A percentile compares a stretch with the other conserved stretches of the same genome.
These are phyloP conservation scores for Saccharomycopsis fodiens DNA, from an alignment of 805 yeast species.

Conservation along the genomic window DNA sequence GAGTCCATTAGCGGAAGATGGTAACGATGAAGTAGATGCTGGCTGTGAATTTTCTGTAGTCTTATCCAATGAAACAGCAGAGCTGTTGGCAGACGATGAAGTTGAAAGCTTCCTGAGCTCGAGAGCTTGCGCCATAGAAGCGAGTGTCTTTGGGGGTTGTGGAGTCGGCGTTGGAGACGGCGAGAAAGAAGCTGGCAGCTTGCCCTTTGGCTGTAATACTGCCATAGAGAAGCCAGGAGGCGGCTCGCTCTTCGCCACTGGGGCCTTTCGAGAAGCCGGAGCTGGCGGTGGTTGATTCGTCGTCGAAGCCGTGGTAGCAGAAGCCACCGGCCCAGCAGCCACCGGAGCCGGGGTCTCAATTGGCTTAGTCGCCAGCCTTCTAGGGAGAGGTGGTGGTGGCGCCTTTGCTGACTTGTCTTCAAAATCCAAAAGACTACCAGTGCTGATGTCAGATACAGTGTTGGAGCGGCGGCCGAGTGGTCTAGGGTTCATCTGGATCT, in stretches of 20 bases:
- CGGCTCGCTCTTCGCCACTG: slow-evolving; percentile 3
- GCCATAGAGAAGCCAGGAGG: slow-evolving; percentile 19
- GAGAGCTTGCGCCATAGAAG: slow-evolving; percentile 6
- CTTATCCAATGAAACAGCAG: background rate
- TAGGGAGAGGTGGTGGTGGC: background rate
- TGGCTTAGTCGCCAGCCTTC: background rate
- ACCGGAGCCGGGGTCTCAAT: slow-evolving; percentile 1
- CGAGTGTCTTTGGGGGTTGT: slow-evolving; percentile 6
- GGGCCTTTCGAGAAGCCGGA: slow-evolving; percentile 16
- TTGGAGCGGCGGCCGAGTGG: slow-evolving; percentile 2
- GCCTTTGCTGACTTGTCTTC: slow-evolving; percentile 32
- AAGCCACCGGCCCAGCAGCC: background rate
- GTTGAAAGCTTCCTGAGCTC: slow-evolving; percentile 9
- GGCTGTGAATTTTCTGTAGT: slow-evolving; percentile 19
- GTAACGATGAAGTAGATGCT: slow-evolving; percentile 26
- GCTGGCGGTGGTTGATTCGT: slow-evolving; percentile 17
- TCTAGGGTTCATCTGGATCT: slow-evolving; percentile 16
- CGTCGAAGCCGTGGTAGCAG: slow-evolving; percentile 1
- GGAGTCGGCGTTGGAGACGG: slow-evolving; percentile 7
- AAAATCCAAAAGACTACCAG: slow-evolving; percentile 27
- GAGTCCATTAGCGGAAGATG: slow-evolving; percentile 19
- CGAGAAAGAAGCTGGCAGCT: slow-evolving; percentile 3
- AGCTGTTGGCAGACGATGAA: slow-evolving; percentile 12
- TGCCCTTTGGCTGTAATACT: slow-evolving; percentile 14
- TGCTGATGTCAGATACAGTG: slow-evolving; percentile 15